These are phyloP conservation scores for Kokia cookei DNA, from an alignment of 441 rosid genomes.

Conservation along the genomic window DNA sequence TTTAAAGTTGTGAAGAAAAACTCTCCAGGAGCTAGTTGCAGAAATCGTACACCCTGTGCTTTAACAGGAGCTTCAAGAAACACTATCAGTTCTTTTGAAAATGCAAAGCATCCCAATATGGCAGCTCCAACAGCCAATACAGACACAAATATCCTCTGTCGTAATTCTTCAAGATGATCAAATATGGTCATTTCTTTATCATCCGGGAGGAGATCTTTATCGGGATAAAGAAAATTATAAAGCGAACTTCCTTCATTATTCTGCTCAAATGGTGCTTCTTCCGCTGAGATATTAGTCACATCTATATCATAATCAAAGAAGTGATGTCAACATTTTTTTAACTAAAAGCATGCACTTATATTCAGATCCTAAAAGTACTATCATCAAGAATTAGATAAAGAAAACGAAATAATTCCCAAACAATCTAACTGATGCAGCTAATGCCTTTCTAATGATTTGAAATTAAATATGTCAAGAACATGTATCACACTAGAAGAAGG, in stretches of 20 bases:
- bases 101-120: conserved; percentile 84
- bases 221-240: conserved; percentile 79
- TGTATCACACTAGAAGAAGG: not conserved
- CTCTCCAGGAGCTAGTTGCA: conserved; percentile 95
- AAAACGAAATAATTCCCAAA: not conserved
- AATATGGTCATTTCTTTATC: conserved; percentile 94
- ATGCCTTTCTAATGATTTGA: not conserved
- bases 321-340: conserved; percentile 1
- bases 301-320: conserved; percentile 20
- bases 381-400: conserved; percentile 6
- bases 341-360: not conserved
- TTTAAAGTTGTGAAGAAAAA: conserved; percentile 96
- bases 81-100: conserved; percentile 78
- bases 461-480: not conserved
- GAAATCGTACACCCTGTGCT: conserved; percentile 80
- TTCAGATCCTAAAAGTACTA: not conserved
- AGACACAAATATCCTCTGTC: conserved; percentile 78
- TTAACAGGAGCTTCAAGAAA: conserved; percentile 98
- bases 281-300: conserved; percentile 28
- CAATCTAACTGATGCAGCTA: not conserved
- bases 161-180: conserved; percentile 92
- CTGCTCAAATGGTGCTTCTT: conserved; percentile 27
- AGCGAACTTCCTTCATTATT: conserved; percentile 37
- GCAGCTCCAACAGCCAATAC: conserved; percentile 93
- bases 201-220: conserved; percentile 88